These are phyloP conservation scores for Mycena leptocephala DNA, from an alignment of 768 basidiomycete genomes.

Conservation along the genomic window DNA sequence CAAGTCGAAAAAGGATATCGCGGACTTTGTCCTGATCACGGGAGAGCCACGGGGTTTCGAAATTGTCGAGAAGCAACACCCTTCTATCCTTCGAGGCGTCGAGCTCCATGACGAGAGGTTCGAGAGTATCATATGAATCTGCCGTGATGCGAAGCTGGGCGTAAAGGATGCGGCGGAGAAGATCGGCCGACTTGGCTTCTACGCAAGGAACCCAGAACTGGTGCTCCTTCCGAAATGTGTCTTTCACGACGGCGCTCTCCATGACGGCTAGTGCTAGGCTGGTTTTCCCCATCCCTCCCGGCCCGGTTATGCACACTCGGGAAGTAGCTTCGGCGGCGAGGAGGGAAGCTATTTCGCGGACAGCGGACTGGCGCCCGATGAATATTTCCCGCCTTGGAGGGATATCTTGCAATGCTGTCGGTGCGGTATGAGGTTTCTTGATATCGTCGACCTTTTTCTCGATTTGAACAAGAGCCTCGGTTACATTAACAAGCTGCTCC, in stretches of 20 bases:
- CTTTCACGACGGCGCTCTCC: slow-evolving; percentile 39
- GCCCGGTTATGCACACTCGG: slow-evolving; percentile 23
- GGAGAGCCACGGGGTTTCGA: slow-evolving; percentile 57
- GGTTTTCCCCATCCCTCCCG: slow-evolving; percentile 60
- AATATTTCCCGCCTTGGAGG: slow-evolving; percentile 25
- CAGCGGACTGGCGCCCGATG: slow-evolving; percentile 26
- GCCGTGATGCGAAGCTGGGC: slow-evolving; percentile 41
- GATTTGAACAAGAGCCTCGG: neutral
- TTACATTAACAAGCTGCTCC: neutral
- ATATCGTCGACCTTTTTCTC: neutral
- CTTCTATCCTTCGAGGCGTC: slow-evolving; percentile 39
- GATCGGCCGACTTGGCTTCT: slow-evolving; percentile 43
- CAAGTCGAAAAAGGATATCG: slow-evolving; percentile 42
- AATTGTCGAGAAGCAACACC: slow-evolving; percentile 56
- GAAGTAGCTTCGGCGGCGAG: neutral
- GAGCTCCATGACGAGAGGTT: no score
- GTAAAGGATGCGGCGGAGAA: slow-evolving; percentile 45
- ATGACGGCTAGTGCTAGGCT: slow-evolving; percentile 52
- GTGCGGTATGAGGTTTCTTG: slow-evolving; percentile 1
- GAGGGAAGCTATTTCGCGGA: slow-evolving; percentile 20
- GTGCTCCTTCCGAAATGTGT: slow-evolving; percentile 40
- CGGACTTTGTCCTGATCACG: slow-evolving; percentile 40
- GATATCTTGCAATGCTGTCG: slow-evolving; percentile 15
- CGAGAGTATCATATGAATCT: no score
- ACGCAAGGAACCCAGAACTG: slow-evolving; percentile 55